Percentiles rank a stretch among this genome's conserved stretches.
phyloP scores from a whole-genome alignment of 1,139 yeast species.

The Pichia sorboxylosa region DNA sequence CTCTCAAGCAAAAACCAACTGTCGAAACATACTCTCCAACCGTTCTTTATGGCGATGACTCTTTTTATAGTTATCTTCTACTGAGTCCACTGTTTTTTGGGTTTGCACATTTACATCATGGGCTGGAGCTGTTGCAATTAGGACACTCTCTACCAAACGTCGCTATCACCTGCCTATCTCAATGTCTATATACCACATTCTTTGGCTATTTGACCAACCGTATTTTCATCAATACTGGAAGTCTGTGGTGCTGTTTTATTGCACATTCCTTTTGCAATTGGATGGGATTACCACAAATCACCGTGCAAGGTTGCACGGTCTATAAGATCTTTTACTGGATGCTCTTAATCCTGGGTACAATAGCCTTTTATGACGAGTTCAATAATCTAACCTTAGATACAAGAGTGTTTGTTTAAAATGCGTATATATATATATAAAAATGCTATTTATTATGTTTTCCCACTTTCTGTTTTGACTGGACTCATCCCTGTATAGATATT shows the following conservation, averaged over 20 bases:
- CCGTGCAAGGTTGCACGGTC: conserved; percentile 11
- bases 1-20: not conserved
- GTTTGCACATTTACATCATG: conserved; percentile 87
- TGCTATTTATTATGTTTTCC: too few relatives aligned
- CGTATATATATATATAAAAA: not conserved
- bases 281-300: conserved; percentile 60
- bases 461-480: too few relatives aligned
- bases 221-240: conserved; percentile 41
- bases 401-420: not conserved
- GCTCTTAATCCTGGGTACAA: conserved; percentile 34
- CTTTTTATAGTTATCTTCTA: not conserved
- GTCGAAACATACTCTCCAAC: conserved; percentile 6
- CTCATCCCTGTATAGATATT: too few relatives aligned
- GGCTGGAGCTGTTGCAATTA: conserved; percentile 34
- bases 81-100: conserved; percentile 69
- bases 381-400: conserved; percentile 5
- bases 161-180: conserved; percentile 37
- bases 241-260: conserved; percentile 50
- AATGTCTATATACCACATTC: conserved; percentile 58
- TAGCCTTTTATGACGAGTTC: conserved; percentile 23
- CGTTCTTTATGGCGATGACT: conserved; percentile 1
- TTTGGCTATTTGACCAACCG: conserved; percentile 71
- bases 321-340: conserved; percentile 28
- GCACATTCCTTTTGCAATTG: conserved; percentile 69
- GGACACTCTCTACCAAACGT: conserved; percentile 26